phyloP scores from a whole-genome alignment of 1,284 basidiomycete species.

The Rhodotorula sp. region DNA sequence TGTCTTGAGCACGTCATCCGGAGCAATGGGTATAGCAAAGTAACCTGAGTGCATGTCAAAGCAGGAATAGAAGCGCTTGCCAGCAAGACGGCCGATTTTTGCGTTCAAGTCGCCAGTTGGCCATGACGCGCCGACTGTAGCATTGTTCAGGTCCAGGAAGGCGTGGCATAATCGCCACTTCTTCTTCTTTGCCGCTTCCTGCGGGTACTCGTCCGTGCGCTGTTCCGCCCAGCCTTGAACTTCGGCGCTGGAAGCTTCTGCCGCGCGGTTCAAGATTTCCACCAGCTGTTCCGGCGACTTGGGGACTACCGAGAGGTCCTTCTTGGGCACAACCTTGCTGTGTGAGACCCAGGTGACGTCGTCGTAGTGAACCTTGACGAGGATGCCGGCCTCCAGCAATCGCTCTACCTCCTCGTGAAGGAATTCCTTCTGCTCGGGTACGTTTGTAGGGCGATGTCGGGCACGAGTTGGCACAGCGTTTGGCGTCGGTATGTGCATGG shows the following conservation, averaged over 20 bases:
- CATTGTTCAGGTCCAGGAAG: conserved; percentile 12
- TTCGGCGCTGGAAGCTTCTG: neutral
- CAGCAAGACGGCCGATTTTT: conserved; percentile 3
- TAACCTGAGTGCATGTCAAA: conserved; percentile 9
- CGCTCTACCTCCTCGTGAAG: neutral
- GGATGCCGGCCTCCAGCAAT: neutral
- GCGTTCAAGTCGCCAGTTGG: conserved; percentile 4
- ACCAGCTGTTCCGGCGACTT: neutral
- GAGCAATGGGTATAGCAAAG: conserved; percentile 5
- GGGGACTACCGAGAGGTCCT: neutral
- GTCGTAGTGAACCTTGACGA: neutral
- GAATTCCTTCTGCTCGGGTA: conserved; percentile 1
- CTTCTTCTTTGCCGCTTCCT: neutral
- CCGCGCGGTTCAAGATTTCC: no score
- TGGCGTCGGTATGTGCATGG: neutral
- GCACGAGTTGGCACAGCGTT: neutral
- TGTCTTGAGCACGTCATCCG: conserved; percentile 7
- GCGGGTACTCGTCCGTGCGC: neutral
- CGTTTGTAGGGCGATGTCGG: neutral
- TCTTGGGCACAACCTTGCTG: conserved; percentile 3
- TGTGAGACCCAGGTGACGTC: conserved; percentile 2
- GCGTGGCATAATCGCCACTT: conserved; percentile 9
- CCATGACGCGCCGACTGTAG: conserved; percentile 2
- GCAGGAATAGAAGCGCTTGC: conserved; percentile 5
- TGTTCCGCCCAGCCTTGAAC: conserved; percentile 1